Base-by-base conservation (phyloP, 1,284 basidiomycete species). In the Farysia itapuensis region DNA sequence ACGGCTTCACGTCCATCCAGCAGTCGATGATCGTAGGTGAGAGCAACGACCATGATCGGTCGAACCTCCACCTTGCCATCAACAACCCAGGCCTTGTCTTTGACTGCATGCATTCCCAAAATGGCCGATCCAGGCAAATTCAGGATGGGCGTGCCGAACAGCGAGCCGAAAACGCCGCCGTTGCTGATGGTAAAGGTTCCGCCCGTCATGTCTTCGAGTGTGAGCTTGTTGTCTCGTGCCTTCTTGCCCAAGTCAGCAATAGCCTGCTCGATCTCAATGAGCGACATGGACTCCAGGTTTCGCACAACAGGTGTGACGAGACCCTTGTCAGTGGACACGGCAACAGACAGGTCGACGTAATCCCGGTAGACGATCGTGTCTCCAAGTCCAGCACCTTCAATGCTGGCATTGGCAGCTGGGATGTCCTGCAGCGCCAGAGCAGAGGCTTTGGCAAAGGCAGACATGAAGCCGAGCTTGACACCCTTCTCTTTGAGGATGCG, bases 101-200 rank as follows among this genome's bases (percentile, higher is more conserved):
- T 95, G 82, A 96, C 92, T 19, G 91, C 77, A 80, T 98, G 94
- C 91, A 97, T 97, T 56, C 89, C 87, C 47, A 97, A 83, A 16
- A 97, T 93, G 47, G 92, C 94, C 32, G 90, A 81, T 78, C 97
- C 94, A 16, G 94, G 94, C 46, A 94, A 81, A 82, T 97, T 98
- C 81, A 98, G 93, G 78, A 80, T 77, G 19, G 94, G 94, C 26
- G 94, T 98, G 39, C 94, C 94, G 77, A 88, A 96, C 36, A 97
- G 81, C 42, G 91, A 95, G 44, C 94, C 94, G 73, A 98, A 98
- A 75, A 98, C 94, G 72, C 94, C 95, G 38, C 95, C 95, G 78
- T 98, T 98, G 43, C 94, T 97, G 79, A 98, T 97, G 70, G 94
- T 98, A 83, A 98, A 97, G 18, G 90, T 87, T 40, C 94, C 93